phyloP scores from a whole-genome alignment of 2,329 filamentous ascomycete genomes.

The Phyllosticta citribraziliensis region DNA sequence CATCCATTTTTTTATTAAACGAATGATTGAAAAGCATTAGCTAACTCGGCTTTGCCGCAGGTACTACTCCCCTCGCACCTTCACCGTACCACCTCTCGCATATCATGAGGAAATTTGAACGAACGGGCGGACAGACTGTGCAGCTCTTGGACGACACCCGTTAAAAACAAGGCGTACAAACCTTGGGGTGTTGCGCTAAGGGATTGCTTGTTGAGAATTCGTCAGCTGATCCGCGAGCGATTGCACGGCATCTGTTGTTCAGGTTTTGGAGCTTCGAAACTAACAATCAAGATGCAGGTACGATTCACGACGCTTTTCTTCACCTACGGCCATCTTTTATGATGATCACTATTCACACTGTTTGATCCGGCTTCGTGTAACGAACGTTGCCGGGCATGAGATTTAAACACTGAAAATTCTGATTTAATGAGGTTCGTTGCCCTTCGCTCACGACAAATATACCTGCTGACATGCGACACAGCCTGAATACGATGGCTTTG shows the following conservation, averaged over 20 bases:
- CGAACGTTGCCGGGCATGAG: slow-evolving; percentile 43
- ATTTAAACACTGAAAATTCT: slow-evolving; percentile 55
- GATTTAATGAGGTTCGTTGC: slow-evolving; percentile 55
- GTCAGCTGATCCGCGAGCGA: slow-evolving; percentile 46
- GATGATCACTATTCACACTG: slow-evolving; percentile 66
- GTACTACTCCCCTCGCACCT: slow-evolving; percentile 3
- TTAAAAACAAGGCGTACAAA: slow-evolving; percentile 53
- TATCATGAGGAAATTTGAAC: slow-evolving; percentile 55
- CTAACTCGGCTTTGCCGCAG: slow-evolving; percentile 2
- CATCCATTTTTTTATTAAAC: slow-evolving; percentile 3
- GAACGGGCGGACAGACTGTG: slow-evolving; percentile 59
- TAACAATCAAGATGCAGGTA: slow-evolving; percentile 12
- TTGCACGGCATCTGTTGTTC: background rate
- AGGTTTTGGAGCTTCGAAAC: background rate
- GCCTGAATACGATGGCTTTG: slow-evolving; percentile 29
- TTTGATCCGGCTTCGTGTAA: slow-evolving; percentile 49
- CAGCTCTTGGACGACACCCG: slow-evolving; percentile 42
- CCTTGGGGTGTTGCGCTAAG: slow-evolving; percentile 44
- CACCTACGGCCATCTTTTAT: slow-evolving; percentile 38
- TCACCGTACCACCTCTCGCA: slow-evolving; percentile 12
- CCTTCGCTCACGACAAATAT: background rate
- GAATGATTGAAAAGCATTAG: background rate
- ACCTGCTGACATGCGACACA: slow-evolving; percentile 18
- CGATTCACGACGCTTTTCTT: slow-evolving; percentile 15
- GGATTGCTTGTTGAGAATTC: slow-evolving; percentile 59